Conservation (phyloP, 495 filamentous ascomycete species). For the Tuber indicum region DNA sequence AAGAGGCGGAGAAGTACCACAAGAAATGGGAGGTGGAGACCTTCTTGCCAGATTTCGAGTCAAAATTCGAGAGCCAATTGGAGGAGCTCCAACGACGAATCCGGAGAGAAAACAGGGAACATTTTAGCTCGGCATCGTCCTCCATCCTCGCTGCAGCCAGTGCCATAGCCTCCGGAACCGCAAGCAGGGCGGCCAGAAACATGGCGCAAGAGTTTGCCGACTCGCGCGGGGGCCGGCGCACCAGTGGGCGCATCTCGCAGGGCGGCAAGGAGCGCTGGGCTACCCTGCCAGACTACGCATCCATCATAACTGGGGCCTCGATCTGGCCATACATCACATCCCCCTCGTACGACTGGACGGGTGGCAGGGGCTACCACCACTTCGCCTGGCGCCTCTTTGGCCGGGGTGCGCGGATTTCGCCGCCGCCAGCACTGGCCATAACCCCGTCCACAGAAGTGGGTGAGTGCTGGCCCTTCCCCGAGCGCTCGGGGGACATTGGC, state of each 20-base stretch:
- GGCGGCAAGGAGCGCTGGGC: neutral
- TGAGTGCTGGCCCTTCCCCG: constrained; percentile 60
- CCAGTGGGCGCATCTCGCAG: neutral
- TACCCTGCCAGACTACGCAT: constrained; percentile 35
- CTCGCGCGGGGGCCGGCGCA: neutral
- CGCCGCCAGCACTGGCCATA: constrained; percentile 48
- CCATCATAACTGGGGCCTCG: constrained; percentile 26
- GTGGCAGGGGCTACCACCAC: constrained; percentile 13
- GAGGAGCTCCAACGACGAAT: neutral
- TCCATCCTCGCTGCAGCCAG: constrained; percentile 1
- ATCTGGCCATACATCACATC: constrained; percentile 35
- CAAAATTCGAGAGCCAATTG: constrained; percentile 12
- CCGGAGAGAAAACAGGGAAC: constrained; percentile 9
- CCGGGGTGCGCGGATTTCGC: constrained; percentile 38
- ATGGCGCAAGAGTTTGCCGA: neutral
- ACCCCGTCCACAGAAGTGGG: constrained; percentile 55
- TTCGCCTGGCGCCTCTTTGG: constrained; percentile 25
- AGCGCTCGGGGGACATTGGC: constrained; percentile 41
- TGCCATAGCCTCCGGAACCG: constrained; percentile 4
- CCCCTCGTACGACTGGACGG: constrained; percentile 32
- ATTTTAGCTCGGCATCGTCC: constrained; percentile 5
- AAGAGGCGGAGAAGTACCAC: constrained; percentile 22
- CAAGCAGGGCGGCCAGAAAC: neutral
- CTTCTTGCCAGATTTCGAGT: constrained; percentile 19
- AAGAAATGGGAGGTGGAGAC: constrained; percentile 15